Evolutionary conservation across 176 grass and related monocot species (phyloP).

Genomic region (Chloris gayana): DNA sequence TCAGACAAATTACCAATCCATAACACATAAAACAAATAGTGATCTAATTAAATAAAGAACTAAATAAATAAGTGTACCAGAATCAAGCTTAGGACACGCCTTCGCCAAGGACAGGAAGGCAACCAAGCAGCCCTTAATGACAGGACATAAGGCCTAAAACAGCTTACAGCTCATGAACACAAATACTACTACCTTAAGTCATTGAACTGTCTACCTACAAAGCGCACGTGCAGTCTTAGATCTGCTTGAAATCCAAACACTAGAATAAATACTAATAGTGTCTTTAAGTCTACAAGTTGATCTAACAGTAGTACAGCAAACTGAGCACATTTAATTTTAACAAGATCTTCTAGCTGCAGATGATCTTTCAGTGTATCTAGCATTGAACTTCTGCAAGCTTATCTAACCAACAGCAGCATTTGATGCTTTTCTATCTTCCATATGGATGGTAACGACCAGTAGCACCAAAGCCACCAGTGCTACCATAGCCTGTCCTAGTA

Average conservation of each 20-base stretch:
- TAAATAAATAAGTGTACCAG: not conserved
- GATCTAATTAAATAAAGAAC: not conserved
- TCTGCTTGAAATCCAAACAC: conserved; percentile 42
- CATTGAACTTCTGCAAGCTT: conserved; percentile 32
- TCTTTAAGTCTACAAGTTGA: conserved; percentile 37
- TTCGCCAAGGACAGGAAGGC: too few species aligned
- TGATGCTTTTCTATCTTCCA: conserved; percentile 63
- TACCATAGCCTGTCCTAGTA: conserved; percentile 71
- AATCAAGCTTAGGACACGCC: not conserved
- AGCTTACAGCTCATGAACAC: conserved; percentile 1
- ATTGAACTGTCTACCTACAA: conserved; percentile 14
- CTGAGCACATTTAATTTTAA: conserved; percentile 27
- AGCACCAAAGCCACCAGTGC: conserved; percentile 47
- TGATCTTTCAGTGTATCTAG: conserved; percentile 20
- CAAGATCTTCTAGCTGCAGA: conserved; percentile 26
- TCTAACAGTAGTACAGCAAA: conserved; percentile 36
- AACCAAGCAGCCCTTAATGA: not conserved
- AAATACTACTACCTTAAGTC: not conserved
- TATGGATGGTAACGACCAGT: conserved; percentile 86
- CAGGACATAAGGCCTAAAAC: not conserved
- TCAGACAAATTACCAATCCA: not conserved
- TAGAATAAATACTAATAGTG: conserved; percentile 10
- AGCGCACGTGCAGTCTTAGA: not conserved
- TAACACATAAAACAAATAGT: not conserved
- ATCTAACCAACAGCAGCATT: conserved; percentile 32